These are phyloP conservation scores for Lepraria neglecta DNA, from an alignment of 495 filamentous ascomycete species.

Conservation along the genomic window DNA sequence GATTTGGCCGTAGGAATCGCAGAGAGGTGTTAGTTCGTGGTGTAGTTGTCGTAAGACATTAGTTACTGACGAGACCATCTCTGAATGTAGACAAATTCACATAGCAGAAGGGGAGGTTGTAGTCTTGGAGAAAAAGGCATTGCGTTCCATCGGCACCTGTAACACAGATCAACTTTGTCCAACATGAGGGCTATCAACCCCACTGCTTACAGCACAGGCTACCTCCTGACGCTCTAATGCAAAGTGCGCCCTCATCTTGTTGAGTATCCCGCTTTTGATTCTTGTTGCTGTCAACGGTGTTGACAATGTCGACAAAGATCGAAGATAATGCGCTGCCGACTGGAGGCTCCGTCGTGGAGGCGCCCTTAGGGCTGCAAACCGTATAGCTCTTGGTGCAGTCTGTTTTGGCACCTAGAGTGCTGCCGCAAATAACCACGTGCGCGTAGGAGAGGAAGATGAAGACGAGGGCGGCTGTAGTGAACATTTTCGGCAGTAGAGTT, in stretches of 20 bases:
- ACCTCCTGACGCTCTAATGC: conserved; percentile 22
- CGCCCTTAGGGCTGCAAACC: conserved; percentile 27
- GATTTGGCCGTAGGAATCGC: conserved; percentile 37
- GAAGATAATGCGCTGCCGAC: conserved; percentile 28
- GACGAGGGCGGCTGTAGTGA: background rate
- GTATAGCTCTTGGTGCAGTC: conserved; percentile 21
- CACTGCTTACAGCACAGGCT: conserved; percentile 25
- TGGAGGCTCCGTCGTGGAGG: conserved; percentile 26
- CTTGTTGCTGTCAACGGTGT: conserved; percentile 29
- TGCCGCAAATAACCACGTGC: conserved; percentile 3
- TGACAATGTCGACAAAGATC: conserved; percentile 29
- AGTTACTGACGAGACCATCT: background rate
- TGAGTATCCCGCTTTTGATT: conserved; percentile 24
- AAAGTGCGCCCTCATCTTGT: background rate
- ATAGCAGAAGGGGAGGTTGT: conserved; percentile 36
- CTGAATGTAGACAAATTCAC: conserved; percentile 11
- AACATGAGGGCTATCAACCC: background rate
- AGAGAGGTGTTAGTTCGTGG: conserved; percentile 39
- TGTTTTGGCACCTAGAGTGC: conserved; percentile 4
- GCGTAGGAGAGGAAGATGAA: background rate
- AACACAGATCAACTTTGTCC: conserved; percentile 3
- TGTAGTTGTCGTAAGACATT: conserved; percentile 35
- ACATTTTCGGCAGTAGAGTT: background rate
- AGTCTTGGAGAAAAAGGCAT: conserved; percentile 30
- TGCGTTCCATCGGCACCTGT: conserved; percentile 28